phyloP scores from a whole-genome alignment of 805 yeast species.

The Candida chilensis region DNA sequence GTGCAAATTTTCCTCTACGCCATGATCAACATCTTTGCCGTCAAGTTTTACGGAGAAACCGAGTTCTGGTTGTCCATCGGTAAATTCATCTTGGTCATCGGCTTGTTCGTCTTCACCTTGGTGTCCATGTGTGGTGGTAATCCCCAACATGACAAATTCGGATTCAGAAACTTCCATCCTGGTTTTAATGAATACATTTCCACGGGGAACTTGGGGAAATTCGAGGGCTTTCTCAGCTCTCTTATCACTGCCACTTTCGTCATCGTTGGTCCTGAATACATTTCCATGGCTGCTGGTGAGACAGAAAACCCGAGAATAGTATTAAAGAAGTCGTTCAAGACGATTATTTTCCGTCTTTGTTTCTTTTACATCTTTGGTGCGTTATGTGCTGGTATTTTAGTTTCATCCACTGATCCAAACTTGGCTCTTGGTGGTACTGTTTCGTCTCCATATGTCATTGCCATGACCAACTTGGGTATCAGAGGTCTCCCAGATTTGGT shows the following conservation, averaged over 20 bases:
- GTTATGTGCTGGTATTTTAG: conserved; percentile 19
- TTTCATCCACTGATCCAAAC: conserved; percentile 14
- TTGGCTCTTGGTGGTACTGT: conserved; percentile 10
- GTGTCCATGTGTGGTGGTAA: conserved; percentile 32
- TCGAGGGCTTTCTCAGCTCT: conserved; percentile 22
- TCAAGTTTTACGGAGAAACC: conserved; percentile 22
- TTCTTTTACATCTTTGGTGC: conserved; percentile 25
- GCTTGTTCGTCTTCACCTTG: conserved; percentile 23
- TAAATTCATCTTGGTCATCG: conserved; percentile 23
- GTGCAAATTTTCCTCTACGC: conserved; percentile 19
- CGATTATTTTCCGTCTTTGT: conserved; percentile 24
- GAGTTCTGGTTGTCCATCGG: conserved; percentile 22
- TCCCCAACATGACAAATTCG: conserved; percentile 25
- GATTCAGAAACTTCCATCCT: conserved; percentile 26
- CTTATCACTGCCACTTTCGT: conserved; percentile 18
- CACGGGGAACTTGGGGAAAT: conserved; percentile 17
- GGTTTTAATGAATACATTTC: conserved; percentile 20
- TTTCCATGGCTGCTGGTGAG: conserved; percentile 27
- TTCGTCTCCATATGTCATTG: conserved; percentile 19
- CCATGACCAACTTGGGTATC: conserved; percentile 12
- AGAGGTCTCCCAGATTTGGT: conserved; percentile 9
- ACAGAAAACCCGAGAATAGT: conserved; percentile 23
- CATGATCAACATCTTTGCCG: conserved; percentile 20
- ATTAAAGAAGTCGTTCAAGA: conserved; percentile 22
- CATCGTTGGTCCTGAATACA: conserved; percentile 24